Percentiles rank a stretch among this genome's conserved stretches.
phyloP scores from a whole-genome alignment of 2,329 filamentous ascomycete genomes.

The Ilyonectria sp. region DNA sequence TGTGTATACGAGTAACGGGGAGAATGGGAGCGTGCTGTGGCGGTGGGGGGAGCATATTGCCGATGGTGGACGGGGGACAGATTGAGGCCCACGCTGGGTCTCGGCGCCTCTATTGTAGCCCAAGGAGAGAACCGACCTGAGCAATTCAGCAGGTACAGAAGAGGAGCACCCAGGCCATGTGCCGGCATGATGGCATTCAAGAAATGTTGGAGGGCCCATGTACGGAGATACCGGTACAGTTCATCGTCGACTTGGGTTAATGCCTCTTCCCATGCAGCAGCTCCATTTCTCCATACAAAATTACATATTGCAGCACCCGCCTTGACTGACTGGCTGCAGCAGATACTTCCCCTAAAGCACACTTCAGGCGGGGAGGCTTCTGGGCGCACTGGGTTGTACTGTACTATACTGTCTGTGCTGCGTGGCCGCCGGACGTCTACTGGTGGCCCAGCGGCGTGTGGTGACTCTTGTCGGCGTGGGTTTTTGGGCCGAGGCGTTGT shows the following conservation, averaged over 20 bases:
- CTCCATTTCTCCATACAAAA: neutral
- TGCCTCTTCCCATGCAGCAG: conserved; percentile 18
- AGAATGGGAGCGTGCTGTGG: neutral
- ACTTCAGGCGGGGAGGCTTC: neutral
- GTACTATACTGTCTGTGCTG: neutral
- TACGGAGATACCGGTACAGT: conserved; percentile 9
- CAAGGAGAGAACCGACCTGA: neutral
- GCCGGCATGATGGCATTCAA: neutral
- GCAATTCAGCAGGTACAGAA: neutral
- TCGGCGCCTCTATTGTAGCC: neutral
- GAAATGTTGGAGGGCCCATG: neutral
- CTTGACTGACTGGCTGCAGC: neutral
- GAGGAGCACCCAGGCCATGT: neutral
- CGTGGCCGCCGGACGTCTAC: neutral
- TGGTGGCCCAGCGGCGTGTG: neutral
- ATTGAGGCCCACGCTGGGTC: neutral
- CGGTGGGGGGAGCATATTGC: neutral
- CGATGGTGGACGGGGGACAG: neutral
- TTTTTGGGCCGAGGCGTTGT: neutral
- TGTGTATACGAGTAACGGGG: neutral
- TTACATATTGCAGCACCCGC: neutral
- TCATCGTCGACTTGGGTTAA: conserved; percentile 25
- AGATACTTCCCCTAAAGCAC: neutral
- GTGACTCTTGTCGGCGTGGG: conserved; percentile 11
- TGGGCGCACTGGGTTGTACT: neutral